Percentiles rank a stretch among this genome's conserved stretches.
These are phyloP conservation scores for Aspergillus felis DNA, from an alignment of 2,329 filamentous ascomycete species.

Conservation along the genomic window DNA sequence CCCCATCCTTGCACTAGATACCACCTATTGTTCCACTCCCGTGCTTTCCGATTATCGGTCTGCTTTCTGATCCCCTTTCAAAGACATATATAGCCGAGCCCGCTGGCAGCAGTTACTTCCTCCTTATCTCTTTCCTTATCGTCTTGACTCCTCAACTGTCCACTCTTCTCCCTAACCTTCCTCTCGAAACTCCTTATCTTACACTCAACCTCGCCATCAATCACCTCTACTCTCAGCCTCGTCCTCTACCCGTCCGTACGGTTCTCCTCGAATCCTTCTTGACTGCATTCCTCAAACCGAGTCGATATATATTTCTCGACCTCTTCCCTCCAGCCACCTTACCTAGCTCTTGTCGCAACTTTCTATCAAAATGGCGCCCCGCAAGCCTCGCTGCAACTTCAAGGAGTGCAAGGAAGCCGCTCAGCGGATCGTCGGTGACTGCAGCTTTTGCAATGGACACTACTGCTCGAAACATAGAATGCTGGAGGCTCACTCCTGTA, in stretches of 20 bases:
- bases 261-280: background rate
- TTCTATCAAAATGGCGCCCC: slow-evolving; percentile 41
- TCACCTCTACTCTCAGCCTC: background rate
- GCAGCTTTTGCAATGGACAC: slow-evolving; percentile 87
- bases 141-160: background rate
- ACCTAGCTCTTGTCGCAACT: slow-evolving; percentile 6
- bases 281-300: background rate
- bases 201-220: slow-evolving; percentile 1
- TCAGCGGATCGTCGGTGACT: slow-evolving; percentile 93
- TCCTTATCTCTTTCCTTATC: slow-evolving; percentile 7
- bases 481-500: slow-evolving; percentile 91
- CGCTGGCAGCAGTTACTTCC: background rate
- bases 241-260: background rate
- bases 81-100: slow-evolving; percentile 12
- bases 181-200: background rate
- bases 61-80: background rate
- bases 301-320: background rate
- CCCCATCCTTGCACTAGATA: slow-evolving; percentile 1
- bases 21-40: slow-evolving; percentile 14
- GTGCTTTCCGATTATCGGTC: slow-evolving; percentile 18
- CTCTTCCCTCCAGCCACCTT: background rate
- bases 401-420: slow-evolving; percentile 84
- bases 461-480: slow-evolving; percentile 94
- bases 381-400: slow-evolving; percentile 72
- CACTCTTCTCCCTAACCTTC: background rate